Evolutionary conservation across 441 rosid species (phyloP), one percentile per base, ranked within the genome.

Genomic region (Gossypium lobatum): DNA sequence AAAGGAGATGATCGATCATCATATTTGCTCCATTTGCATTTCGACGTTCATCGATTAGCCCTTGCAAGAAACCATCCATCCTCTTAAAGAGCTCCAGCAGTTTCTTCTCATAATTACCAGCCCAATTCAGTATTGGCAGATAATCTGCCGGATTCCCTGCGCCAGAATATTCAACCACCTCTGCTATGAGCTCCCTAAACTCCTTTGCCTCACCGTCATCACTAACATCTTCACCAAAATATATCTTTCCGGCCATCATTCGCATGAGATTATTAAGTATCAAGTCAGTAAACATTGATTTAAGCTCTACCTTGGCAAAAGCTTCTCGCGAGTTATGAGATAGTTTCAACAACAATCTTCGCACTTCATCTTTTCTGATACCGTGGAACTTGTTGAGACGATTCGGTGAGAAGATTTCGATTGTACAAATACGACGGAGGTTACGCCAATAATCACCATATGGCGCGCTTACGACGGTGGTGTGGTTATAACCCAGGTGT

Each of bases 391-490:
- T 25, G 72, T 76, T 83, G 21, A 89, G 82, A 26, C 87, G 81
- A 26, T 71, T 67, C 0, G 82, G 5, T 0, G 97, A 89, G 64
- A 92, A 73, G 26, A 88, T 62, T 73, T 87, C 85, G 1, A 83
- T 55, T 72, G 93, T 70, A 8, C 80, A 64, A 18, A 93, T 77
- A 53, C 89, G 90, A 31, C 93, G 89, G 46, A 89, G 91, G 78
- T 85, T 89, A 17, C 91, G 83, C 95, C 92, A 89, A 65, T 85
- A 91, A 13, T 85, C 85, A 0, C 93, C 87, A 16, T 90, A 87
- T 2, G 90, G 65, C 0, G 92, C 50, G 6, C 76, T 20, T 1
- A 26, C 55, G 1, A 88, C 23, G 48, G 84, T 78, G 42, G 84
- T 84, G 78, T 74, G 6, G 78, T 88, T 77, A 75, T 89, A 88